A percentile compares a stretch with the other conserved stretches of the same genome.
Conservation (phyloP, 495 filamentous ascomycete species). For the Chaetomium fimeti region DNA sequence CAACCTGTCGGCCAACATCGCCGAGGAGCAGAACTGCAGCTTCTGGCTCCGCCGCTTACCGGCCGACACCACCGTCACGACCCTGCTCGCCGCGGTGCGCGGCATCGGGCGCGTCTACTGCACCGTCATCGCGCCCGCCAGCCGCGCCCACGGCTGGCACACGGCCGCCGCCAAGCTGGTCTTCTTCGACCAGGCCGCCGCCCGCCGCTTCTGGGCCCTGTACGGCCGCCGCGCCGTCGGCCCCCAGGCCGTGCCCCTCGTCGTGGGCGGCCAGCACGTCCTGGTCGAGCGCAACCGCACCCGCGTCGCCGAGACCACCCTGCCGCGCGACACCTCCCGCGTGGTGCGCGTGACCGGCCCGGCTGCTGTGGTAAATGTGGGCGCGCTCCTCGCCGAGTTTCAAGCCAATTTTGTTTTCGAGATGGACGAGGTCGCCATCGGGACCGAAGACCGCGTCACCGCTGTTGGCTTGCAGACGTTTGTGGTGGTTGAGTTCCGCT, state of each 20-base stretch:
- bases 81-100: constrained; percentile 35
- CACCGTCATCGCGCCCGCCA: constrained; percentile 38
- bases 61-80: constrained; percentile 20
- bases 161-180: constrained; percentile 41
- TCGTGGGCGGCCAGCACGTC: not conserved
- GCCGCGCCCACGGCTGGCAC: constrained; percentile 11
- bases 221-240: not conserved
- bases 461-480: not conserved
- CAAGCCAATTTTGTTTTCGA: not conserved
- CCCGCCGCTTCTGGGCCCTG: constrained; percentile 5
- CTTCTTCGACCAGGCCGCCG: constrained; percentile 38
- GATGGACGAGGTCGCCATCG: not conserved
- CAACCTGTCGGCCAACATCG: constrained; percentile 38
- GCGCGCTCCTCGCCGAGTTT: not conserved
- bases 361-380: not conserved
- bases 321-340: not conserved
- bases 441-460: not conserved
- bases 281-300: not conserved
- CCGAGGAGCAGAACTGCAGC: constrained; percentile 33
- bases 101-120: constrained; percentile 39
- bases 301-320: not conserved
- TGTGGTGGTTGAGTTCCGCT: not conserved
- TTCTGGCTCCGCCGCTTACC: constrained; percentile 43
- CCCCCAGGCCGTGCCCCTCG: not conserved
- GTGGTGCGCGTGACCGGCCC: not conserved